Conservation (phyloP, 768 basidiomycete species). For the Mrakia frigida region DNA sequence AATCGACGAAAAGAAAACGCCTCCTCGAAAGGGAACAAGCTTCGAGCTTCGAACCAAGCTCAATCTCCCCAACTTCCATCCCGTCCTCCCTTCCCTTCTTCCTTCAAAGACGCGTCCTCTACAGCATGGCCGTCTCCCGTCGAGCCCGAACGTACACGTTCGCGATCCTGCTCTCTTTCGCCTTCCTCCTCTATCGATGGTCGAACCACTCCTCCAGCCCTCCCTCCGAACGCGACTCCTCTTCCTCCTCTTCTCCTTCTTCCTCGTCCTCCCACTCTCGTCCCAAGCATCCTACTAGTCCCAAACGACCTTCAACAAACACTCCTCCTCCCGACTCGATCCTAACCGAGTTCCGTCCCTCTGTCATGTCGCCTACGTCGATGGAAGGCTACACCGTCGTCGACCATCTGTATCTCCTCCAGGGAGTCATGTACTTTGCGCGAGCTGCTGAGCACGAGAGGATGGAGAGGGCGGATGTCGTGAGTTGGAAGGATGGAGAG, state of each 20-base stretch:
- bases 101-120: no score
- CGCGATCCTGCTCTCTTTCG: neutral
- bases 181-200: conserved; percentile 12
- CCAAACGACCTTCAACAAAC: neutral
- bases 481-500: neutral
- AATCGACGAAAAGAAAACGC: no score
- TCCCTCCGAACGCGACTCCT: neutral
- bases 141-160: conserved; percentile 9
- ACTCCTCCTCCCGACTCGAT: neutral
- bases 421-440: conserved; percentile 7
- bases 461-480: conserved; percentile 4
- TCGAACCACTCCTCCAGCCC: neutral
- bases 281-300: neutral
- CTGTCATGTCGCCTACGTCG: neutral
- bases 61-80: no score
- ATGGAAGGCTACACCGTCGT: neutral
- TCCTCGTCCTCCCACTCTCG: neutral
- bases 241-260: neutral
- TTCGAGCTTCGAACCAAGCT: no score
- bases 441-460: neutral
- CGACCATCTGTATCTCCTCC: conserved; percentile 4
- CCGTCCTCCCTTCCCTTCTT: no score
- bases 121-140: neutral
- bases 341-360: neutral
- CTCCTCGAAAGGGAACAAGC: no score